A percentile compares a stretch with the other conserved stretches of the same genome.
These are phyloP conservation scores for Penicillium nucicola DNA, from an alignment of 495 filamentous ascomycete genomes.

Conservation along the genomic window DNA sequence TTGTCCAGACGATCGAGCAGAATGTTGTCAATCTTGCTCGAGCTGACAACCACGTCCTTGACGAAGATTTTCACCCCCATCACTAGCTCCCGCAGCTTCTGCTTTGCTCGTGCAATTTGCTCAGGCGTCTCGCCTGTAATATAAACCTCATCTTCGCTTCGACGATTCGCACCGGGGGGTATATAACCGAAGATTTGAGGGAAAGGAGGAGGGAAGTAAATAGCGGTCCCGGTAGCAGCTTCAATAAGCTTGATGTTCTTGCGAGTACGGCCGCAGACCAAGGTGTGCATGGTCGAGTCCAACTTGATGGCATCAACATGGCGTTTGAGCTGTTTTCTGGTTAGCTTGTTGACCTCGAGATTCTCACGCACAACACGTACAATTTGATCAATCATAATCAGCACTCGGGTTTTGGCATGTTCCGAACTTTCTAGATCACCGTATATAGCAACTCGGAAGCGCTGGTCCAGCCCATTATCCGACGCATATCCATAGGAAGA, in stretches of 20 bases:
- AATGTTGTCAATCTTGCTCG: constrained; percentile 91
- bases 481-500: constrained; percentile 64
- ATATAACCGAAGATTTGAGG: constrained; percentile 84
- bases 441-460: constrained; percentile 88
- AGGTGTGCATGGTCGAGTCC: constrained; percentile 81
- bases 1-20: constrained; percentile 89
- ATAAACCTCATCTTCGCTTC: constrained; percentile 85
- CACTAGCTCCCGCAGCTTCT: constrained; percentile 80
- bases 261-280: constrained; percentile 85
- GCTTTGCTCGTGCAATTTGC: constrained; percentile 81
- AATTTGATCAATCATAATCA: constrained; percentile 97
- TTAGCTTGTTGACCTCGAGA: constrained; percentile 24
- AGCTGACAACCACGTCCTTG: constrained; percentile 82
- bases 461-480: constrained; percentile 68
- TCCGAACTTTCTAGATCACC: constrained; percentile 93
- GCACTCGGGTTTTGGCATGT: constrained; percentile 90
- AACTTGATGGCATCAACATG: constrained; percentile 77
- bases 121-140: constrained; percentile 85
- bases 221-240: constrained; percentile 87
- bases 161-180: constrained; percentile 70
- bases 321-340: constrained; percentile 67
- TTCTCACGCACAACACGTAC: constrained; percentile 50
- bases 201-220: constrained; percentile 95
- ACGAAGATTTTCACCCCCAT: constrained; percentile 77
- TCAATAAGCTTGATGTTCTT: constrained; percentile 98